Conservation (phyloP, 2,329 filamentous ascomycete species). For the Dactylellina sp. region DNA sequence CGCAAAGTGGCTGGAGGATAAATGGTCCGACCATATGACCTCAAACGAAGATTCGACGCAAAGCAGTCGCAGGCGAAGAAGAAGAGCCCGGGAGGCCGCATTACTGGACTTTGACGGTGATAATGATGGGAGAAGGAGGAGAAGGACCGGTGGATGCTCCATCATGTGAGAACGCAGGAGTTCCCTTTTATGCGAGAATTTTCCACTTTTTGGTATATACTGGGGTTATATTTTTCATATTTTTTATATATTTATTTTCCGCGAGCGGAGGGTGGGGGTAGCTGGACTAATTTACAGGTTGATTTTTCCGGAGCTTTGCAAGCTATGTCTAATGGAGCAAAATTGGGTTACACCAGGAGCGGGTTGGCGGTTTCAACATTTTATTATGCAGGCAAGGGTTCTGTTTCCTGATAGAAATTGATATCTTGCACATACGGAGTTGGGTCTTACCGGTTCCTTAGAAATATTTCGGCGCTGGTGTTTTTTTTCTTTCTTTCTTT, state of each 20-base stretch:
- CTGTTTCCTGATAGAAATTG: constrained; percentile 25
- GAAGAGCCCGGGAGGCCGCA: constrained; percentile 84
- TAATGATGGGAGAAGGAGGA: constrained; percentile 29
- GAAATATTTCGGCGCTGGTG: background rate
- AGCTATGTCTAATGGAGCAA: constrained; percentile 20
- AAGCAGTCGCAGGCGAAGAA: constrained; percentile 74
- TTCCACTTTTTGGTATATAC: constrained; percentile 9
- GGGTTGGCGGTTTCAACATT: background rate
- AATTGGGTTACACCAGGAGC: constrained; percentile 5
- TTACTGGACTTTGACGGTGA: constrained; percentile 79
- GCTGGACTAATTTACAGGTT: constrained; percentile 31
- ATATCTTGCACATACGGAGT: constrained; percentile 35
- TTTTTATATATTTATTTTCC: background rate
- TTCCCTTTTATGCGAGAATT: background rate
- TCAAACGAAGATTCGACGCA: constrained; percentile 82
- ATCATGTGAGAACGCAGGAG: constrained; percentile 36
- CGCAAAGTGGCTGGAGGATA: constrained; percentile 83
- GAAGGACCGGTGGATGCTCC: constrained; percentile 43
- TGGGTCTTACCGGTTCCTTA: too few species aligned
- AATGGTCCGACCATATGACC: constrained; percentile 96
- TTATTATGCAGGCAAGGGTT: constrained; percentile 17
- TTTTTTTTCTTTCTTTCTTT: background rate
- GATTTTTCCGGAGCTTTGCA: constrained; percentile 7
- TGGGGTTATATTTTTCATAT: constrained; percentile 9
- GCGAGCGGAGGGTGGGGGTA: background rate